Evolutionary conservation across 2,329 filamentous ascomycete genomes (phyloP).

Genomic region (Fusarium tricinctum): DNA sequence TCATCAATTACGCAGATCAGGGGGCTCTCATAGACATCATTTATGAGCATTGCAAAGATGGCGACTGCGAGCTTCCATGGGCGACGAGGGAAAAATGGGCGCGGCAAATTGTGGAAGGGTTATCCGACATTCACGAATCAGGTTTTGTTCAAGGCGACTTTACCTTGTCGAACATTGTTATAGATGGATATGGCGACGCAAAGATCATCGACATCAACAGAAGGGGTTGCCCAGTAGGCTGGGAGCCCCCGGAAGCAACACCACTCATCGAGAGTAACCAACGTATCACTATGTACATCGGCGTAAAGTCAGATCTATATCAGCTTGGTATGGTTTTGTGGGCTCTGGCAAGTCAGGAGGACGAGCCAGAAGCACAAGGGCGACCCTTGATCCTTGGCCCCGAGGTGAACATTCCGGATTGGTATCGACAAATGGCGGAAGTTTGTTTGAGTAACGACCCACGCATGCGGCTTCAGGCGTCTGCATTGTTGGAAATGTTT

Average conservation of each 20-base stretch:
- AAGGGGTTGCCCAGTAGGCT: conserved; percentile 95
- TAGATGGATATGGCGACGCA: conserved; percentile 85
- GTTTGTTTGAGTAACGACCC: conserved; percentile 83
- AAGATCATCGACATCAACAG: conserved; percentile 99
- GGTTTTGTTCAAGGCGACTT: conserved; percentile 99
- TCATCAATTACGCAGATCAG: conserved; percentile 88
- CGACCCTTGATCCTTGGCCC: conserved; percentile 75
- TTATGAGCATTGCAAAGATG: conserved; percentile 78
- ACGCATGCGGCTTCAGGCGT: conserved; percentile 78
- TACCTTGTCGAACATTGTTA: conserved; percentile 95
- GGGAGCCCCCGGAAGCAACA: conserved; percentile 95
- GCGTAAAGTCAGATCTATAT: conserved; percentile 95
- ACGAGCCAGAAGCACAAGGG: conserved; percentile 86
- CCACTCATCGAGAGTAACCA: conserved; percentile 89
- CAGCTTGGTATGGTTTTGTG: conserved; percentile 98
- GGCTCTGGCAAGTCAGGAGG: conserved; percentile 87
- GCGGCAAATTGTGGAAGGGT: conserved; percentile 87
- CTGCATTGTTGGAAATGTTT: conserved; percentile 77
- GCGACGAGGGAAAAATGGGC: conserved; percentile 86
- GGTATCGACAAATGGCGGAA: conserved; percentile 81
- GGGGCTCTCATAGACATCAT: conserved; percentile 92
- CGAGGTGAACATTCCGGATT: conserved; percentile 77
- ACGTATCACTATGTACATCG: conserved; percentile 95
- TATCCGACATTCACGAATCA: conserved; percentile 93
- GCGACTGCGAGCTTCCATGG: conserved; percentile 73